Evolutionary conservation across 179 eudicot species (phyloP).

Genomic region (Silene noctiflora): DNA sequence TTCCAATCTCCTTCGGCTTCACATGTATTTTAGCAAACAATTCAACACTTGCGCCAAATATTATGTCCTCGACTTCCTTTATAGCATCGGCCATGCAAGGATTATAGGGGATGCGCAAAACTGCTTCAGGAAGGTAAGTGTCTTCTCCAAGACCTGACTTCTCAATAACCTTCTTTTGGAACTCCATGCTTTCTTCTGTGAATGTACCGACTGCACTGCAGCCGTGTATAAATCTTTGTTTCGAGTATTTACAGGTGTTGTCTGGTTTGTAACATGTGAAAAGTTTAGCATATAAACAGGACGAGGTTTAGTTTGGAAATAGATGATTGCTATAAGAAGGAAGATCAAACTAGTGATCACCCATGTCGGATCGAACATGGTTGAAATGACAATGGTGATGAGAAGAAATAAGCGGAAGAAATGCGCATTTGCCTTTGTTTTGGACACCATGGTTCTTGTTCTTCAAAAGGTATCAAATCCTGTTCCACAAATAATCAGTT

Average conservation of each 20-base stretch:
- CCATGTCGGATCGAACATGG: too few relatives aligned
- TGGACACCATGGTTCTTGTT: too few relatives aligned
- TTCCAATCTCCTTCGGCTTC: slow-evolving; percentile 16
- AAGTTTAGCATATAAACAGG: slow-evolving; percentile 52
- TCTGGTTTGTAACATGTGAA: slow-evolving; percentile 55
- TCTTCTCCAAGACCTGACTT: background rate
- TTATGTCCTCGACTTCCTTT: slow-evolving; percentile 15
- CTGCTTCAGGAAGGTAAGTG: slow-evolving; percentile 9
- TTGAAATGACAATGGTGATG: too few relatives aligned
- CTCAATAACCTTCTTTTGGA: slow-evolving; percentile 21
- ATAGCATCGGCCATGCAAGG: slow-evolving; percentile 10
- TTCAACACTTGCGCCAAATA: slow-evolving; percentile 22
- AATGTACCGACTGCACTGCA: slow-evolving; percentile 25
- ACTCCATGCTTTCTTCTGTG: slow-evolving; percentile 12
- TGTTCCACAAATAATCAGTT: too few relatives aligned
- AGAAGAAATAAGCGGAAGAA: too few relatives aligned
- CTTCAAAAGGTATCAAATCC: too few relatives aligned
- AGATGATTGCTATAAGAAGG: slow-evolving; percentile 22
- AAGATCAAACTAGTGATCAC: too few relatives aligned
- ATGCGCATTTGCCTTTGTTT: too few relatives aligned
- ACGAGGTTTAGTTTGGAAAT: slow-evolving; percentile 39
- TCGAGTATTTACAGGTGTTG: slow-evolving; percentile 38
- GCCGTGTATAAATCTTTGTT: slow-evolving; percentile 44
- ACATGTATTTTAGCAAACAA: slow-evolving; percentile 13
- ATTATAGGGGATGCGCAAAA: slow-evolving; percentile 6